These are phyloP conservation scores for Geosmithia putterillii DNA, from an alignment of 2,329 filamentous ascomycete species.

Conservation along the genomic window DNA sequence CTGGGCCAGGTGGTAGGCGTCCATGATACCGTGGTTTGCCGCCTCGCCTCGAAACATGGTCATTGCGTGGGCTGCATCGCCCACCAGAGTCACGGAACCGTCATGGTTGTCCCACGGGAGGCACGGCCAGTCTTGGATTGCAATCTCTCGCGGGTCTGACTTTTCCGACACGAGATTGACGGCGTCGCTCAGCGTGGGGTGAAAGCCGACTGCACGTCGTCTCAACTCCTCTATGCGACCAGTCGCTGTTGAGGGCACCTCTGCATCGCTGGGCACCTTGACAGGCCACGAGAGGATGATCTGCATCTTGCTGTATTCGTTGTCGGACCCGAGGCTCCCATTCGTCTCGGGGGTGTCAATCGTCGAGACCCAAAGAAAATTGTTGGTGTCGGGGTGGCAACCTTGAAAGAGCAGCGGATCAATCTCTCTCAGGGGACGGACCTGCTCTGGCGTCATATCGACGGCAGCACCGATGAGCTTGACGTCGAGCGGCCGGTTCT, in stretches of 20 bases:
- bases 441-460: constrained; percentile 22
- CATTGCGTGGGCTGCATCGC: constrained; percentile 47
- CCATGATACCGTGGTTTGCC: constrained; percentile 26
- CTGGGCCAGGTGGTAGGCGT: constrained; percentile 17
- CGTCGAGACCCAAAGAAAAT: constrained; percentile 36
- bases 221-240: constrained; percentile 27
- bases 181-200: constrained; percentile 24
- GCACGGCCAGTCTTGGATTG: constrained; percentile 22
- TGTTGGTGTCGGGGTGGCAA: constrained; percentile 33
- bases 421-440: constrained; percentile 26
- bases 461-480: constrained; percentile 23
- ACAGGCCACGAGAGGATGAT: constrained; percentile 34
- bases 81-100: constrained; percentile 33
- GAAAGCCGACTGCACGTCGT: constrained; percentile 15
- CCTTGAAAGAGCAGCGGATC: constrained; percentile 44
- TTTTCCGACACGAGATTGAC: constrained; percentile 30
- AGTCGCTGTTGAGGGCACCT: constrained; percentile 17
- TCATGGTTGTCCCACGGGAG: constrained; percentile 26
- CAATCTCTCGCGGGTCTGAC: constrained; percentile 20
- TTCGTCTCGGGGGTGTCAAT: constrained; percentile 26
- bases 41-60: constrained; percentile 36
- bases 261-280: constrained; percentile 15
- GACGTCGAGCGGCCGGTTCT: constrained; percentile 20
- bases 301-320: constrained; percentile 26
- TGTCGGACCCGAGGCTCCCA: constrained; percentile 15